A percentile compares a stretch with the other conserved stretches of the same genome.
Evolutionary conservation across 306 rosid species (phyloP).

Genomic region (Mimosa bimucronata): DNA sequence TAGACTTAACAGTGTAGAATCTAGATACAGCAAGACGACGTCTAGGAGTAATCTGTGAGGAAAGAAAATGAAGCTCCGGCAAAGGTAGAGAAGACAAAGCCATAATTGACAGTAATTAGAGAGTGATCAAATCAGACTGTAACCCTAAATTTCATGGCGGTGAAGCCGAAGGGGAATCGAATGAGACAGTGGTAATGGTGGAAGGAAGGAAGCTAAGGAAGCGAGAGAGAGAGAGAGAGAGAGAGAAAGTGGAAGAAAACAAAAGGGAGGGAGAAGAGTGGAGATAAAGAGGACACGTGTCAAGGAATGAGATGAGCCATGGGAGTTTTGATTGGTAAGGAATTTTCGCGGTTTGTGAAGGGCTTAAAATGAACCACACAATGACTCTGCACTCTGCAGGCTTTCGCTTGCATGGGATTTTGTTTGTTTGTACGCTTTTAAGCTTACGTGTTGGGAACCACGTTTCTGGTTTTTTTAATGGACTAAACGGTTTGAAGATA

Average conservation of each 20-base stretch:
- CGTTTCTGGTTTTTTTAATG: neutral
- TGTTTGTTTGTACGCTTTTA: conserved; percentile 46
- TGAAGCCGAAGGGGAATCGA: neutral
- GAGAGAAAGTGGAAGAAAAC: neutral
- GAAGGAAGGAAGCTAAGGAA: neutral
- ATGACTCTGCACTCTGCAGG: neutral
- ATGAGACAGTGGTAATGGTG: conserved; percentile 16
- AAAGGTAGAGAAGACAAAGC: conserved; percentile 56
- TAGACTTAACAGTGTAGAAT: conserved; percentile 27
- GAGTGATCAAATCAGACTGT: conserved; percentile 29
- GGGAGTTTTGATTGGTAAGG: conserved; percentile 53
- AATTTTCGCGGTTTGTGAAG: conserved; percentile 27
- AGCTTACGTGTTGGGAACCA: conserved; percentile 26
- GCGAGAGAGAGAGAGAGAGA: neutral
- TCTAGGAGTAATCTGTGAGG: conserved; percentile 51
- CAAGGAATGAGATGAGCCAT: conserved; percentile 49
- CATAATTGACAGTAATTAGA: conserved; percentile 38
- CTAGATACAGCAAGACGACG: conserved; percentile 47
- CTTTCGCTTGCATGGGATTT: conserved; percentile 17
- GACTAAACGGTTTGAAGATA: neutral
- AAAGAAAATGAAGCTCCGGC: conserved; percentile 63
- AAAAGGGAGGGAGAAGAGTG: conserved; percentile 47
- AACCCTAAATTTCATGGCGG: conserved; percentile 55
- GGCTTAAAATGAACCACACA: conserved; percentile 41
- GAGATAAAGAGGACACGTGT: conserved; percentile 74